phyloP scores from a whole-genome alignment of 2,329 filamentous ascomycete genomes.

The Leptographium wingfieldii region DNA sequence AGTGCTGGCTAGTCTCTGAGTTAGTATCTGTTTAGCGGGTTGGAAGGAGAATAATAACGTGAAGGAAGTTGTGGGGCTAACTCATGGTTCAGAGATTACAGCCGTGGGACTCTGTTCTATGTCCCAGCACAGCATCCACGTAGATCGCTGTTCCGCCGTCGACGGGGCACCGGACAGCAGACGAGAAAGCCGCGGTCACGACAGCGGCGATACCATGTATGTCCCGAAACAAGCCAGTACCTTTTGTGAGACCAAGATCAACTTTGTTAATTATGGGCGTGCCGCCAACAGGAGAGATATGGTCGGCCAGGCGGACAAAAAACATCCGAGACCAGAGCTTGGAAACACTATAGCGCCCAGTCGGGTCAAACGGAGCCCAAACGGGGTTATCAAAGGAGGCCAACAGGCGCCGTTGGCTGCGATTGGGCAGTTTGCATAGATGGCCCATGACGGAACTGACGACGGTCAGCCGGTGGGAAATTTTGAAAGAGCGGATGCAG shows the following conservation, averaged over 20 bases:
- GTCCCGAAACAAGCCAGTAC: constrained; percentile 3
- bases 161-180: neutral
- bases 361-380: neutral
- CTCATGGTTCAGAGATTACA: constrained; percentile 4
- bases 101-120: constrained; percentile 2
- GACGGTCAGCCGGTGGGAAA: constrained; percentile 10
- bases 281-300: neutral
- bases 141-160: constrained; percentile 4
- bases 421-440: constrained; percentile 11
- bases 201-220: neutral
- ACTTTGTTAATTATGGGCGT: constrained; percentile 4
- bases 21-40: neutral
- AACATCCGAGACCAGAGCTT: constrained; percentile 22
- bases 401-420: constrained; percentile 9
- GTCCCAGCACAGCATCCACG: constrained; percentile 3
- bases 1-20: constrained; percentile 6
- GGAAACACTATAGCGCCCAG: constrained; percentile 5
- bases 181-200: neutral
- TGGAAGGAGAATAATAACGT: neutral
- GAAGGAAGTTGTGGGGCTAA: constrained; percentile 2
- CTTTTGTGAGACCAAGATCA: constrained; percentile 7
- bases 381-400: constrained; percentile 6
- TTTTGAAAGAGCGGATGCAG: too few species aligned
- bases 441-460: constrained; percentile 14
- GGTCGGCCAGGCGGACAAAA: constrained; percentile 3